Conservation (phyloP, 257 asterid species). For the Solanum acaule region DNA sequence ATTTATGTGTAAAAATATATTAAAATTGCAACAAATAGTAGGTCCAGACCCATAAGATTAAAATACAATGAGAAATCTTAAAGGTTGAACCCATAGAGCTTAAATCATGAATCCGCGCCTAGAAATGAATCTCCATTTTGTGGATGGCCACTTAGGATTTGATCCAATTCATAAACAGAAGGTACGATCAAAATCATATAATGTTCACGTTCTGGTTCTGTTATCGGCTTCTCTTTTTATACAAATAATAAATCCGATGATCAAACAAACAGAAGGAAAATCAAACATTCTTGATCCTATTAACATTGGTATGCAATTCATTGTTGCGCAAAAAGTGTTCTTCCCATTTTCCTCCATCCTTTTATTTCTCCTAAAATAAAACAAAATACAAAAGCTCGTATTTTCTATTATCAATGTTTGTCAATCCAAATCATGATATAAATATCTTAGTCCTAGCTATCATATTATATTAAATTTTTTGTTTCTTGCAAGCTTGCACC, state of each 20-base stretch:
- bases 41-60: background rate
- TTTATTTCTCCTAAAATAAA: background rate
- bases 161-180: background rate
- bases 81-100: background rate
- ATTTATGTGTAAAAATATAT: background rate
- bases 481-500: background rate
- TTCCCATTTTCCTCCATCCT: background rate
- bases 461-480: background rate
- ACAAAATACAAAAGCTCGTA: background rate
- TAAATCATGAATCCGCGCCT: background rate
- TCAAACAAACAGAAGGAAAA: background rate
- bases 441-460: background rate
- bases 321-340: background rate
- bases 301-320: background rate
- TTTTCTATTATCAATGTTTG: background rate
- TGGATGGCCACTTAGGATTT: background rate
- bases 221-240: background rate
- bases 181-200: background rate
- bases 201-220: background rate
- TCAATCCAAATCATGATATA: background rate
- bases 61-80: background rate
- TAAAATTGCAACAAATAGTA: background rate
- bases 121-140: background rate
- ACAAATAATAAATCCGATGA: background rate
- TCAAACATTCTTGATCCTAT: background rate